These are phyloP conservation scores for Primulina huaijiensis DNA, from an alignment of 257 asterid species.

Conservation along the genomic window DNA sequence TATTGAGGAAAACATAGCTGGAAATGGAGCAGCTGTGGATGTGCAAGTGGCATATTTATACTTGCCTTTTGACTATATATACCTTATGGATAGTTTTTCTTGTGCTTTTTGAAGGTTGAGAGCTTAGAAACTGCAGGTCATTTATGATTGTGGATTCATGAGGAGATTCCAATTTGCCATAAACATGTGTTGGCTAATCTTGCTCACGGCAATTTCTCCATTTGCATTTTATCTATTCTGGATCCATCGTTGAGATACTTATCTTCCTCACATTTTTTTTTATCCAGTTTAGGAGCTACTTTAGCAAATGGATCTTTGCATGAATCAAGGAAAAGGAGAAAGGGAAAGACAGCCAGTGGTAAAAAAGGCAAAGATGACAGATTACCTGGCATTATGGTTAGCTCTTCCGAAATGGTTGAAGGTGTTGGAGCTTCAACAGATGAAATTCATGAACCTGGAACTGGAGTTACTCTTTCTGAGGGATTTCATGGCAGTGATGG, in stretches of 20 bases:
- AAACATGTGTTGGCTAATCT: too few relatives aligned
- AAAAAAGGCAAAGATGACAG: not conserved
- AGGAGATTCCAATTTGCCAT: too few relatives aligned
- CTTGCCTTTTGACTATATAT: not conserved
- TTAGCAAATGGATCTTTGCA: not conserved
- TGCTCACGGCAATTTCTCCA: not conserved
- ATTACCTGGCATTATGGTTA: too few relatives aligned
- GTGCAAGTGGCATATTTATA: not conserved
- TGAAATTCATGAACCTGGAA: too few relatives aligned
- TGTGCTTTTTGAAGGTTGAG: too few relatives aligned
- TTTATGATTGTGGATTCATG: too few relatives aligned
- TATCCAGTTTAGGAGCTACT: not conserved
- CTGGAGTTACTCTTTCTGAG: too few relatives aligned
- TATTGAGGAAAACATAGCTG: not conserved
- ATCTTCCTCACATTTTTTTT: not conserved
- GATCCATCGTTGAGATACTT: not conserved
- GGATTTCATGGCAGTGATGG: too few relatives aligned
- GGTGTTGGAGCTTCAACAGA: too few relatives aligned
- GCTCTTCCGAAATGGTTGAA: too few relatives aligned
- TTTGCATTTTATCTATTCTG: not conserved
- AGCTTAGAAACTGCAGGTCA: too few relatives aligned
- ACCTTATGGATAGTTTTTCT: too few relatives aligned
- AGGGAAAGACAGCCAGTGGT: not conserved
- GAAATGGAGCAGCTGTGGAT: not conserved
- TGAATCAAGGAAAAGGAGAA: not conserved